Base-by-base conservation (phyloP, 805 yeast genomes). In the Lipomyces orientalis region DNA sequence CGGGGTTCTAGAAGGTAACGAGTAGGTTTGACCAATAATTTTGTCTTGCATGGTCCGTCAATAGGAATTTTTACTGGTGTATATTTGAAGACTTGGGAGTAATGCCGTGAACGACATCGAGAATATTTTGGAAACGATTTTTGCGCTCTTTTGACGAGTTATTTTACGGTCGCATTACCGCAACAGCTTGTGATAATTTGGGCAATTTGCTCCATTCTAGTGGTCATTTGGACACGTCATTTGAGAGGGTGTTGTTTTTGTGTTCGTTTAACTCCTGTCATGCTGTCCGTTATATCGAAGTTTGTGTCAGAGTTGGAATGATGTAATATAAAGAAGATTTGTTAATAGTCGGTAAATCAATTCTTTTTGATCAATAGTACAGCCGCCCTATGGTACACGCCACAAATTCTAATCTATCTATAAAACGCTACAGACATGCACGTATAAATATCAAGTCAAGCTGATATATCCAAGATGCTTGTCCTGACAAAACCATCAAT, bases 1-100 rank as follows among this genome's bases (percentile, higher is more conserved):
- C 59, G 71, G 51, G 71, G 71, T 14, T 25, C 64, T 35, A 57
- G 69, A 49, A 58, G 67, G 52, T 60, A 31, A 54, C 19, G 52
- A 33, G 7, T 16, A 12, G 4, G 43, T 12, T 37, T 14, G 39
- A 37, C 14, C 6, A 37, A 16, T 2, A 19, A 22, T 16, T 16
- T 16, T 43, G 22, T 16, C 9, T 43, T 43, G 49, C 43, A 37
- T 37, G 14, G 16, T 16, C n/a, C 8, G 19, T 43, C n/a, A 22
- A 43, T 6, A 43, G 10, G 22, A 43, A n/a, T 22, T 6, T 43
- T 43, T 43, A 25, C 16, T 16, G 22, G 22, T 16, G n/a, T 43
- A 43, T 9, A 43, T 43, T 8, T 43, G 49, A 43, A 43, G 22
- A 6, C n/a, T 43, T 14, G 49, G n/a, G 16, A n/a, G 16, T 37